These are phyloP conservation scores for Glonium stellatum DNA, from an alignment of 495 filamentous ascomycete species.

Conservation along the genomic window DNA sequence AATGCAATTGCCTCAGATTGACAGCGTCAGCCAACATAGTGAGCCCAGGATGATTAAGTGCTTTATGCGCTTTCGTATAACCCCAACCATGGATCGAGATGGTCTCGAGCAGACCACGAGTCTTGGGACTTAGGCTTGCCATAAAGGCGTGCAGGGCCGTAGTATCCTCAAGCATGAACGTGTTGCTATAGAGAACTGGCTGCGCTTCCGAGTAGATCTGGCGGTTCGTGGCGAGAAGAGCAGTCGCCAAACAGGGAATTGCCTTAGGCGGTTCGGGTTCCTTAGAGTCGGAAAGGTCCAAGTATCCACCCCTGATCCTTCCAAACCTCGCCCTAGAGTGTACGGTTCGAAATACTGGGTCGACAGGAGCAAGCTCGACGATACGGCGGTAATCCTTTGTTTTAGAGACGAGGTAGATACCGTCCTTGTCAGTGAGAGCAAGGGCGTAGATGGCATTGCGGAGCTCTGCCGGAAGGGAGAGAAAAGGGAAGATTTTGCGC, in stretches of 20 bases:
- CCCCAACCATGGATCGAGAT: conserved; percentile 25
- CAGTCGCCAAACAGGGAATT: too few species aligned
- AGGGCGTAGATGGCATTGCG: conserved; percentile 28
- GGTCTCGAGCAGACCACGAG: conserved; percentile 20
- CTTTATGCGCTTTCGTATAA: conserved; percentile 19
- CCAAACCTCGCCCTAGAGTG: too few species aligned
- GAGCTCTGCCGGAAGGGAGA: conserved; percentile 31
- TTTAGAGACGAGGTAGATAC: conserved; percentile 21
- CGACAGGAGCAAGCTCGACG: conserved; percentile 10
- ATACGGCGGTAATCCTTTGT: conserved; percentile 26
- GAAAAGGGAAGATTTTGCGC: conserved; percentile 28
- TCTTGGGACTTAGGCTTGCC: conserved; percentile 20
- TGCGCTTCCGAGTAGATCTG: conserved; percentile 28
- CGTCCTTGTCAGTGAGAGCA: conserved; percentile 18
- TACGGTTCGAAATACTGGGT: neutral
- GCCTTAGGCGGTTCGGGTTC: too few species aligned
- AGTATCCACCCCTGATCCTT: too few species aligned
- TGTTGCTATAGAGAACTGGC: conserved; percentile 28
- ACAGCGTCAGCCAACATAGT: conserved; percentile 24
- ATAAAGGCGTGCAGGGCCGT: conserved; percentile 31
- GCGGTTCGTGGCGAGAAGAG: conserved; percentile 29
- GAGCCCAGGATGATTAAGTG: conserved; percentile 25
- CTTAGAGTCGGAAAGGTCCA: too few species aligned
- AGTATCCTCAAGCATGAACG: conserved; percentile 28
- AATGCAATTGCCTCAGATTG: conserved; percentile 22